A percentile compares a stretch with the other conserved stretches of the same genome.
phyloP scores from a whole-genome alignment of 192 early-diverging fungal genomes.

The Spinellus fusiger region DNA sequence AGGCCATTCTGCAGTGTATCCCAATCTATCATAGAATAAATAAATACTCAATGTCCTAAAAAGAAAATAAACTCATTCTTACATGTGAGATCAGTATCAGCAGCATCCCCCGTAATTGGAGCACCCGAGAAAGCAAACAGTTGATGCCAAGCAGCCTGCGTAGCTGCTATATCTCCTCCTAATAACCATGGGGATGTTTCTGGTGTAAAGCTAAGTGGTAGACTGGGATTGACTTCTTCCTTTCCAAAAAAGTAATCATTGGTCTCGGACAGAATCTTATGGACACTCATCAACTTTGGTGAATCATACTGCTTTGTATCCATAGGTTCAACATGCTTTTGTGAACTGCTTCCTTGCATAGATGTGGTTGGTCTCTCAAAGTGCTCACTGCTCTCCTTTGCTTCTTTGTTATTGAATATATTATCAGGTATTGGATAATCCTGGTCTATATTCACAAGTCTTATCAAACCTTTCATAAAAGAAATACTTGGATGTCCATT shows the following conservation, averaged over 20 bases:
- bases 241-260: too few species aligned
- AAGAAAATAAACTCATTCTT: background rate
- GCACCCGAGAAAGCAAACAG: conserved; percentile 11
- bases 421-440: background rate
- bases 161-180: background rate
- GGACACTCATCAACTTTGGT: background rate
- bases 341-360: too few species aligned
- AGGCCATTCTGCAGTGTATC: background rate
- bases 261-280: background rate
- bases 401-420: too few species aligned
- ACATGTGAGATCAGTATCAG: background rate
- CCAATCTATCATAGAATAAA: background rate
- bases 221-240: too few species aligned
- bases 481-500: conserved; percentile 8
- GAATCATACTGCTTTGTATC: background rate
- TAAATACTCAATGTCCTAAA: background rate
- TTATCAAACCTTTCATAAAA: conserved; percentile 7
- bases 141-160: conserved; percentile 9
- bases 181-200: background rate
- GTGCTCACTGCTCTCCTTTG: too few species aligned
- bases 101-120: conserved; percentile 4
- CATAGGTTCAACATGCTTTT: too few species aligned
- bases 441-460: background rate
- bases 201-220: too few species aligned
- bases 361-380: too few species aligned